Percentiles rank a stretch among this genome's conserved stretches.
These are phyloP conservation scores for Puccinia polysora DNA, from an alignment of 1,284 basidiomycete genomes.

Conservation along the genomic window DNA sequence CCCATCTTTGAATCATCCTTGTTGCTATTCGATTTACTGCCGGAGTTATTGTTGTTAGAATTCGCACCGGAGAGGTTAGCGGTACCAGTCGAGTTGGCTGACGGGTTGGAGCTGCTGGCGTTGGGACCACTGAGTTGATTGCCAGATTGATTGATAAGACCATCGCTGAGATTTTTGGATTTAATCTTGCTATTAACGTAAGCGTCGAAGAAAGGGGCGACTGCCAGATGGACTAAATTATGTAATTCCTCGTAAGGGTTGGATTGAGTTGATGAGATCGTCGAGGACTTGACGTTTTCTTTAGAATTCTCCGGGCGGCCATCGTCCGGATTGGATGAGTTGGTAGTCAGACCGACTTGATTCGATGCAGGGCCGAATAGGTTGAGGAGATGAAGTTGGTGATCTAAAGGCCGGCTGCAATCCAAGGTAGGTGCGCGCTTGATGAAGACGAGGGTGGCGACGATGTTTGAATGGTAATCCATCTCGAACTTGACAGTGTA, in stretches of 20 bases:
- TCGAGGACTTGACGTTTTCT: slow-evolving; percentile 47
- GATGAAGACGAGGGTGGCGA: slow-evolving; percentile 86
- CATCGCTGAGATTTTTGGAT: slow-evolving; percentile 3
- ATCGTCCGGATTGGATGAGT: slow-evolving; percentile 18
- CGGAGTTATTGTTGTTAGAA: slow-evolving; percentile 25
- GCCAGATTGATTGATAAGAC: slow-evolving; percentile 45
- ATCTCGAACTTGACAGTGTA: slow-evolving; percentile 70
- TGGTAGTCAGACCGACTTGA: slow-evolving; percentile 21
- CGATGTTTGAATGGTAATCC: slow-evolving; percentile 72
- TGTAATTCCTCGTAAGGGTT: slow-evolving; percentile 94
- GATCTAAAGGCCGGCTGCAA: slow-evolving; percentile 68
- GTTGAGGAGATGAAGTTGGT: slow-evolving; percentile 86
- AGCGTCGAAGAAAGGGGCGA: slow-evolving; percentile 97
- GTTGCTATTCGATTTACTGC: slow-evolving; percentile 63
- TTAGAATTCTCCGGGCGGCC: too few species aligned
- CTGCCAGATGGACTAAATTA: slow-evolving; percentile 87
- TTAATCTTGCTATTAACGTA: slow-evolving; percentile 64
- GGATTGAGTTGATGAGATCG: slow-evolving; percentile 51
- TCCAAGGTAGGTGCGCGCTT: slow-evolving; percentile 82
- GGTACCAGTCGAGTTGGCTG: neutral
- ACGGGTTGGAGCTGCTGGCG: neutral
- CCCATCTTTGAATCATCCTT: slow-evolving; percentile 87
- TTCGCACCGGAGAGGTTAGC: neutral
- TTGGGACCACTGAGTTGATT: neutral
- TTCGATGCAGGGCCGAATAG: slow-evolving; percentile 77